Evolutionary conservation across 352 stramenopile species (phyloP).

Genomic region (Blastocystis sp.): DNA sequence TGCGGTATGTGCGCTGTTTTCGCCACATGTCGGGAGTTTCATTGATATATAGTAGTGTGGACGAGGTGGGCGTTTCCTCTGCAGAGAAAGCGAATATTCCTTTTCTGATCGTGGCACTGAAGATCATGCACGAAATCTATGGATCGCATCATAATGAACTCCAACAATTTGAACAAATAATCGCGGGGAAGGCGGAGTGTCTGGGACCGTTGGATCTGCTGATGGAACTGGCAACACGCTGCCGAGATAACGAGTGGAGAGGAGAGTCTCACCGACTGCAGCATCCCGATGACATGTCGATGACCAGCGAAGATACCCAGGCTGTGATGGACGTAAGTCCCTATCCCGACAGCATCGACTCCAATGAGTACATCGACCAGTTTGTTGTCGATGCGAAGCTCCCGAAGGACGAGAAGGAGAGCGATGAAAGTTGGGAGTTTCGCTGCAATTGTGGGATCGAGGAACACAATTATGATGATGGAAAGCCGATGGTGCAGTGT

Average conservation of each 20-base stretch:
- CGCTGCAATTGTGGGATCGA: slow-evolving; percentile 31
- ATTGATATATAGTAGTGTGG: background rate
- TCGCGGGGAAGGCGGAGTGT: background rate
- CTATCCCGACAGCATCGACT: slow-evolving; percentile 52
- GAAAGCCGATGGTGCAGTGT: slow-evolving; percentile 56
- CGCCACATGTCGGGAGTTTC: background rate
- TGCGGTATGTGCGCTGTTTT: background rate
- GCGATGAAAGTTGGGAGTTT: slow-evolving; percentile 31
- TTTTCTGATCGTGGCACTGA: slow-evolving; percentile 46
- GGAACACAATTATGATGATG: slow-evolving; percentile 54
- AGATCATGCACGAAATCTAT: slow-evolving; percentile 55
- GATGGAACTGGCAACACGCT: slow-evolving; percentile 42
- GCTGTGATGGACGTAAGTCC: slow-evolving; percentile 18
- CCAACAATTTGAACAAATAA: slow-evolving; percentile 7
- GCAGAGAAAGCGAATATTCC: slow-evolving; percentile 6
- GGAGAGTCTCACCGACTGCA: background rate
- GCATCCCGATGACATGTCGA: slow-evolving; percentile 46
- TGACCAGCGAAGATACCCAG: slow-evolving; percentile 1
- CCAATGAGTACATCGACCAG: slow-evolving; percentile 21
- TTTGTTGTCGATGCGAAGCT: background rate
- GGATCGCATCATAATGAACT: slow-evolving; percentile 10
- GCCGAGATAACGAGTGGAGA: slow-evolving; percentile 3
- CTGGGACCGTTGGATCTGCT: slow-evolving; percentile 23
- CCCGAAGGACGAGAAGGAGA: background rate
- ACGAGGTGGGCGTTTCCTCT: background rate